Evolutionary conservation across 1,139 yeast species (phyloP).

Genomic region (Lodderomyces parapsilosis): DNA sequence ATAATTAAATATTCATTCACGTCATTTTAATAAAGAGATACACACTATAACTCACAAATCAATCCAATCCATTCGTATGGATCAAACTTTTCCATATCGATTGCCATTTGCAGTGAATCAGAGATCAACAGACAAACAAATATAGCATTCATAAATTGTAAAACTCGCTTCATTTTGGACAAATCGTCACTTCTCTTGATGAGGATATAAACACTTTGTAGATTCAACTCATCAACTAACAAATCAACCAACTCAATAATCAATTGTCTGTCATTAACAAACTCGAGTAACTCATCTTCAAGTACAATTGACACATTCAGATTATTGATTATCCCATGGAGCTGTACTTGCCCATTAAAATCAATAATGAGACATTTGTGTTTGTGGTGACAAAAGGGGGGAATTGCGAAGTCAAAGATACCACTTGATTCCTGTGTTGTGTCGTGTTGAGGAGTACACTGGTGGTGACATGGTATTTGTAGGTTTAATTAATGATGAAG

Average conservation of each 20-base stretch:
- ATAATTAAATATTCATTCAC: slow-evolving; percentile 24
- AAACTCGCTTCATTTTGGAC: neutral
- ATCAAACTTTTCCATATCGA: slow-evolving; percentile 7
- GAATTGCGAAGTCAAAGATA: slow-evolving; percentile 20
- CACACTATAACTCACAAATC: slow-evolving; percentile 9
- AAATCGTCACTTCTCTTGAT: slow-evolving; percentile 5
- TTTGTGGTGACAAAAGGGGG: slow-evolving; percentile 7
- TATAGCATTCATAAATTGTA: neutral
- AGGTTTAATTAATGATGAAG: too few relatives aligned
- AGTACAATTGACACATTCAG: slow-evolving; percentile 7
- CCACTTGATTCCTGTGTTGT: slow-evolving; percentile 16
- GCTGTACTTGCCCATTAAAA: slow-evolving; percentile 1
- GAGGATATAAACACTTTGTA: slow-evolving; percentile 9
- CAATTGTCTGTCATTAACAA: neutral
- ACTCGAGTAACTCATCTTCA: slow-evolving; percentile 6
- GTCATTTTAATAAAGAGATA: slow-evolving; percentile 5
- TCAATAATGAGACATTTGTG: slow-evolving; percentile 11
- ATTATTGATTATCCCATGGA: slow-evolving; percentile 5
- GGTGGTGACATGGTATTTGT: too few relatives aligned
- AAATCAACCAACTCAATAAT: slow-evolving; percentile 11
- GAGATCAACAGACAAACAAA: slow-evolving; percentile 1
- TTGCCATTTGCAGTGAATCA: slow-evolving; percentile 2
- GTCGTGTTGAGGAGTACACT: neutral
- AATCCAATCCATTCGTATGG: slow-evolving; percentile 13
- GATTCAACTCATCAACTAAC: slow-evolving; percentile 10